Percentiles rank a stretch among this genome's conserved stretches.
phyloP scores from a whole-genome alignment of 192 early-diverging fungal genomes.

The Lunasporangiospora selenospora region DNA sequence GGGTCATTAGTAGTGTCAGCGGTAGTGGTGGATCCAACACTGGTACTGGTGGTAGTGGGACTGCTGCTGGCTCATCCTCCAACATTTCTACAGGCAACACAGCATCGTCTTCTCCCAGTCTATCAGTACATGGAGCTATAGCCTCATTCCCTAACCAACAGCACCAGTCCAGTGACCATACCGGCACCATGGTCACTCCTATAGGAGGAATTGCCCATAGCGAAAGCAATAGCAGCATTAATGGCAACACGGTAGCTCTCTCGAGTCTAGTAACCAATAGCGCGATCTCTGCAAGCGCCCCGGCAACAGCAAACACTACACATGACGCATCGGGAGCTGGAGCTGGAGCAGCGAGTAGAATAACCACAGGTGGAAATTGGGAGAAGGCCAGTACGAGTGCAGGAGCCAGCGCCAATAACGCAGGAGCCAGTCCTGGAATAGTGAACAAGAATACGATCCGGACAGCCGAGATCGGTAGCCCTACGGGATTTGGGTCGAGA shows the following conservation, averaged over 20 bases:
- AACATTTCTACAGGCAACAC: conserved; percentile 39
- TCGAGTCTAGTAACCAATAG: not conserved
- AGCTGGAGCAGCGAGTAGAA: not conserved
- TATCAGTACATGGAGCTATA: not conserved
- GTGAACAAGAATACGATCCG: conserved; percentile 25
- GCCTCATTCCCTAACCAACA: conserved; percentile 17
- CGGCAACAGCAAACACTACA: not conserved
- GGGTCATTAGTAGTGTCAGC: conserved; percentile 6
- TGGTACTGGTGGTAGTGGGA: not conserved
- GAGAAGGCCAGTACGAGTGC: too few relatives aligned
- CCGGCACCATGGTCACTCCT: not conserved
- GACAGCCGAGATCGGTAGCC: conserved; percentile 9
- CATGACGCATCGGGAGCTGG: not conserved
- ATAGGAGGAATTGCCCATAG: not conserved
- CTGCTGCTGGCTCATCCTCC: conserved; percentile 16
- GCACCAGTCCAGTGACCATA: conserved; percentile 23
- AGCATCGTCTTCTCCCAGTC: conserved; percentile 21
- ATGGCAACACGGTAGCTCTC: not conserved
- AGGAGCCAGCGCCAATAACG: too few relatives aligned
- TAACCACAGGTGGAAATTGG: too few relatives aligned
- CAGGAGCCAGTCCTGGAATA: too few relatives aligned
- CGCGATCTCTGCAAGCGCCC: not conserved
- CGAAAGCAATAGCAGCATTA: conserved; percentile 15
- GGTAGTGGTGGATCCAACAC: not conserved
- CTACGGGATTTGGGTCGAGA: not conserved